These are phyloP conservation scores for Ceratobasidium theobromae DNA, from an alignment of 1,284 basidiomycete genomes.

Conservation along the genomic window DNA sequence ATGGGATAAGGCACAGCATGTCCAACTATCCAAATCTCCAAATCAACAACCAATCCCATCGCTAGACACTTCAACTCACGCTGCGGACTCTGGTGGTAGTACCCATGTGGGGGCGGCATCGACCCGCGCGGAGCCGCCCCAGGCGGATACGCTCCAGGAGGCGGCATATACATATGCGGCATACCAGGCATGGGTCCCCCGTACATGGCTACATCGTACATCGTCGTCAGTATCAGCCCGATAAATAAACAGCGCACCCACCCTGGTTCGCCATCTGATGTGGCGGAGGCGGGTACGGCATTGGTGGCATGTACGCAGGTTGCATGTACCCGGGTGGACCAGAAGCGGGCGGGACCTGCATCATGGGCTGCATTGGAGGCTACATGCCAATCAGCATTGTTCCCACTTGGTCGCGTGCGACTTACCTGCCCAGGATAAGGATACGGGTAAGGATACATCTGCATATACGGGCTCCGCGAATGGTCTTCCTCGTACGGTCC, in stretches of 20 bases:
- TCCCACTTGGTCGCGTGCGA: conserved; percentile 34
- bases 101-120: conserved; percentile 82
- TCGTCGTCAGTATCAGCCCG: conserved; percentile 1
- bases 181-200: conserved; percentile 74
- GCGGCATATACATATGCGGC: conserved; percentile 76
- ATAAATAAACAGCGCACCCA: conserved; percentile 37
- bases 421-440: conserved; percentile 70
- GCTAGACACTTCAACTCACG: conserved; percentile 52
- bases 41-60: conserved; percentile 33
- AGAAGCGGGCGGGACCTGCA: conserved; percentile 65
- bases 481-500: conserved; percentile 73
- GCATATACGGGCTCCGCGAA: conserved; percentile 38
- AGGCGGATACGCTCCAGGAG: conserved; percentile 64
- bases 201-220: conserved; percentile 66
- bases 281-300: conserved; percentile 75
- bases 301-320: conserved; percentile 74
- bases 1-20: conserved; percentile 80
- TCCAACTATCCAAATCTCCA: conserved; percentile 60
- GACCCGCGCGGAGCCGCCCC: conserved; percentile 66
- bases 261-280: conserved; percentile 69
- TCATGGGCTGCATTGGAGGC: conserved; percentile 59
- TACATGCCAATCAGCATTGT: conserved; percentile 24
- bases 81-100: conserved; percentile 80
- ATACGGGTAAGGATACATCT: conserved; percentile 72
- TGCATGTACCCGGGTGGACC: conserved; percentile 75